Percentiles rank a stretch among this genome's conserved stretches.
Evolutionary conservation across 2,329 filamentous ascomycete species (phyloP).

Genomic region (Paecilomyces fulvus): DNA sequence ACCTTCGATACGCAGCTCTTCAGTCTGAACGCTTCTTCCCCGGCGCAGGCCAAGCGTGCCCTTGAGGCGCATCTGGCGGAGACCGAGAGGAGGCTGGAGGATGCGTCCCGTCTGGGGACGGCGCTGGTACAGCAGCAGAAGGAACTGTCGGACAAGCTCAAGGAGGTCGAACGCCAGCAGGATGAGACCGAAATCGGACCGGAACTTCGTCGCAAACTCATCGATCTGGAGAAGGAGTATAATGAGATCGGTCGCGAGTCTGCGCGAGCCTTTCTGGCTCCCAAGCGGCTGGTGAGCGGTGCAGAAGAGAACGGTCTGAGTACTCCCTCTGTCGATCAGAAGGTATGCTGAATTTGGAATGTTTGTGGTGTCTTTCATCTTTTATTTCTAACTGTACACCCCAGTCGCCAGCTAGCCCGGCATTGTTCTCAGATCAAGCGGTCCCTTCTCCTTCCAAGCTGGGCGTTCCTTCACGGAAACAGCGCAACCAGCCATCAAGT

Average conservation of each 20-base stretch:
- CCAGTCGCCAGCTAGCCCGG: conserved; percentile 62
- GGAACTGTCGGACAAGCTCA: conserved; percentile 70
- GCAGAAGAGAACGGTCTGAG: conserved; percentile 43
- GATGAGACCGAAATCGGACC: conserved; percentile 70
- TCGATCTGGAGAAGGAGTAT: conserved; percentile 87
- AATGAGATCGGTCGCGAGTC: conserved; percentile 88
- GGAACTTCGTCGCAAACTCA: conserved; percentile 72
- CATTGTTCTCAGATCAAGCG: conserved; percentile 75
- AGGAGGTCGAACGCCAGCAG: conserved; percentile 73
- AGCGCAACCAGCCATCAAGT: conserved; percentile 81
- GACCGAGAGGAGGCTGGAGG: conserved; percentile 82
- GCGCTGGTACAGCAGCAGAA: conserved; percentile 80
- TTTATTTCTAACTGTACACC: neutral
- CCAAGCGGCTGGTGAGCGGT: conserved; percentile 67
- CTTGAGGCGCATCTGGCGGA: conserved; percentile 87
- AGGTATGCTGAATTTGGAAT: conserved; percentile 26
- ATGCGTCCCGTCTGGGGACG: conserved; percentile 81
- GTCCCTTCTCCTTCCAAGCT: conserved; percentile 84
- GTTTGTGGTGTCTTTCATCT: neutral
- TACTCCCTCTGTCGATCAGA: conserved; percentile 39
- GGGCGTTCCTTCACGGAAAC: conserved; percentile 74
- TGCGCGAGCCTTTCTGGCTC: conserved; percentile 76
- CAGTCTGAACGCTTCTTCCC: conserved; percentile 71
- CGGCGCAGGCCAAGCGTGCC: conserved; percentile 77
- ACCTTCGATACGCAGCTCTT: conserved; percentile 75